A percentile compares a stretch with the other conserved stretches of the same genome.
phyloP scores from a whole-genome alignment of 2,329 filamentous ascomycete genomes.

The Xylaria sp. region DNA sequence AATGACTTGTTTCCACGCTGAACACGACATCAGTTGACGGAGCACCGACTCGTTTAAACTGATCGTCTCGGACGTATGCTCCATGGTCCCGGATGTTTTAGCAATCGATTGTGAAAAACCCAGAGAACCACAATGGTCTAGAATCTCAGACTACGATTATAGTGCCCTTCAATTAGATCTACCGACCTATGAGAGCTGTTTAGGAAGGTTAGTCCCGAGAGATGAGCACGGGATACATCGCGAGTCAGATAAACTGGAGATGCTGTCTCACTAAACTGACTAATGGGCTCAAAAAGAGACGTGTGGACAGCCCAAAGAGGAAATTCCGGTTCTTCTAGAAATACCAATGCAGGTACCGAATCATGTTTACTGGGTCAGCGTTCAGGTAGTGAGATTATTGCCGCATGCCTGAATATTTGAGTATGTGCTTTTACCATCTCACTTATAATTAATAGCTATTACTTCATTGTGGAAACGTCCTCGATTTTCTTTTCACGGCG shows the following conservation, averaged over 20 bases:
- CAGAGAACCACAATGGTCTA: background rate
- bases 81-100: background rate
- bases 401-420: background rate
- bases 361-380: conserved; percentile 27
- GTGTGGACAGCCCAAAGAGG: background rate
- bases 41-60: background rate
- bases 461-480: background rate
- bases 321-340: conserved; percentile 13
- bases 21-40: conserved; percentile 5
- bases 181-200: background rate
- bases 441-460: too few species aligned
- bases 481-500: background rate
- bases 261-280: conserved; percentile 14
- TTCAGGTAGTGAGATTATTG: background rate
- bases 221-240: background rate
- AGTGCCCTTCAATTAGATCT: conserved; percentile 9
- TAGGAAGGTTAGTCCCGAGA: background rate
- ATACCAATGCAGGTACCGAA: conserved; percentile 31
- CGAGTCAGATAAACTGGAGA: conserved; percentile 31
- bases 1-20: background rate
- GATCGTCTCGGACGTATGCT: background rate
- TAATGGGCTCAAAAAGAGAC: conserved; percentile 14
- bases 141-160: conserved; percentile 4
- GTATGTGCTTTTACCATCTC: background rate
- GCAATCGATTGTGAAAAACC: background rate